Base-by-base conservation (phyloP, 2,329 filamentous ascomycete genomes). In the Westerdykella aurantiaca region DNA sequence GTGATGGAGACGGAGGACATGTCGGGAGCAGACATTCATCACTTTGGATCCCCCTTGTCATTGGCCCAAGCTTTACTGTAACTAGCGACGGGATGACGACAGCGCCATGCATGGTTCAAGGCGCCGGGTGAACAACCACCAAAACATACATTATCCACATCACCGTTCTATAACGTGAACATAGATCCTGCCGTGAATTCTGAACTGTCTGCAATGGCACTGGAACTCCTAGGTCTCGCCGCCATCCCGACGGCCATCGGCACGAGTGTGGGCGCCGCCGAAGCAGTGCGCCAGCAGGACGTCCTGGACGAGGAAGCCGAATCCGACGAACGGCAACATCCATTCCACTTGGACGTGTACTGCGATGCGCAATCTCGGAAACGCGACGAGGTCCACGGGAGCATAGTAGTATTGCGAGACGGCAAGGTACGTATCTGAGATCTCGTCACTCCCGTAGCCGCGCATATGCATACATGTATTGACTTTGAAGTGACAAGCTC, bases 301-400 rank as follows among this genome's bases (percentile, higher is more conserved):
- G 64, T 73, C 29, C 63, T 71, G 29, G 72, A 75, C 47, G 69
- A 70, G 47, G 72, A 75, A 57, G 69, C 70, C 22, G 67, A 70
- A 35, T 69, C 71, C 23, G 67, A 72, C 41, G 67, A 69, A 17
- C 73, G 72, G 14, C 72, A 73, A 61, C 65, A 70, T 25, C 74
- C 74, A 39, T 77, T 77, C 58, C 68, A 72, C 44, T 49, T 77
- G n/a, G 71, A 75, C 48, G 69, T 73, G 13, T 69, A 57, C 44
- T 70, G 73, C 46, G 69, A 70, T 31, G 62, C 61, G 18, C 48
- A 62, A 39, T 65, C 61, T 2, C 52, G 54, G 21, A 65, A 66
- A 46, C 57, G 55, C 10, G 61, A 64, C n/a, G 63, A 70, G 39
- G 61, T 76, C 0, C 55, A 74, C 42, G 64, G 63, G 25, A 56